phyloP scores from a whole-genome alignment of 1,284 basidiomycete genomes.

The Phenoliferia sp. region DNA sequence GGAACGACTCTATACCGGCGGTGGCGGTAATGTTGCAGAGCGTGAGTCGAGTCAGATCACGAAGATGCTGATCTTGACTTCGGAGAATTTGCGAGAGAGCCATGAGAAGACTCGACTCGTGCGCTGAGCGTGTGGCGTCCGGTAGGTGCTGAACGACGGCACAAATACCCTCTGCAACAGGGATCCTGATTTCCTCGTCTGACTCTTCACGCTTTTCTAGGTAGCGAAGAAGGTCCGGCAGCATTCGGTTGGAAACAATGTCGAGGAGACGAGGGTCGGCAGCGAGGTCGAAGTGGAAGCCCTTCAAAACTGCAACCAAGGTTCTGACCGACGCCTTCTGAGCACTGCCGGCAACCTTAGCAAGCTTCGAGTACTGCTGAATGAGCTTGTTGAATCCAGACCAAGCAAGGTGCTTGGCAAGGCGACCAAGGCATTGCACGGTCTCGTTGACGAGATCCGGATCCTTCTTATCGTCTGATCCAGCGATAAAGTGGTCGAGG shows the following conservation, averaged over 20 bases:
- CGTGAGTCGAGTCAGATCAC: constrained; percentile 81
- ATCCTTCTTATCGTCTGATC: constrained; percentile 63
- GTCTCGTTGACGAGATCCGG: constrained; percentile 91
- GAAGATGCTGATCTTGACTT: constrained; percentile 87
- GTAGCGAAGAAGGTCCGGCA: constrained; percentile 71
- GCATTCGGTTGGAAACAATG: constrained; percentile 44
- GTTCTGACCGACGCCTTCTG: constrained; percentile 83
- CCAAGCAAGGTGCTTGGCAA: constrained; percentile 75
- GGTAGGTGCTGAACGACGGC: constrained; percentile 81
- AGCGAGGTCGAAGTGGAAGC: constrained; percentile 71
- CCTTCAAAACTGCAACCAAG: constrained; percentile 79
- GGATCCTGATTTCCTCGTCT: constrained; percentile 72
- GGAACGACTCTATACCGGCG: constrained; percentile 70
- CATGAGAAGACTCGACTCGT: constrained; percentile 75
- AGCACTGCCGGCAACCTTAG: constrained; percentile 63
- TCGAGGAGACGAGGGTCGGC: constrained; percentile 20
- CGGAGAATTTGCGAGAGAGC: constrained; percentile 81
- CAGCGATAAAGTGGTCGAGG: constrained; percentile 72
- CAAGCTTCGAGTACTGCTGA: constrained; percentile 73
- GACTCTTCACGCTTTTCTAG: constrained; percentile 76
- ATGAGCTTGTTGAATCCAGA: constrained; percentile 75
- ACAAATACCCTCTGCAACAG: constrained; percentile 81
- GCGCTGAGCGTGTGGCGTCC: constrained; percentile 57
- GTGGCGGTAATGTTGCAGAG: constrained; percentile 73
- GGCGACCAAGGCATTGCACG: constrained; percentile 66